phyloP scores from a whole-genome alignment of 768 basidiomycete species.

The Lenzites betulinus region DNA sequence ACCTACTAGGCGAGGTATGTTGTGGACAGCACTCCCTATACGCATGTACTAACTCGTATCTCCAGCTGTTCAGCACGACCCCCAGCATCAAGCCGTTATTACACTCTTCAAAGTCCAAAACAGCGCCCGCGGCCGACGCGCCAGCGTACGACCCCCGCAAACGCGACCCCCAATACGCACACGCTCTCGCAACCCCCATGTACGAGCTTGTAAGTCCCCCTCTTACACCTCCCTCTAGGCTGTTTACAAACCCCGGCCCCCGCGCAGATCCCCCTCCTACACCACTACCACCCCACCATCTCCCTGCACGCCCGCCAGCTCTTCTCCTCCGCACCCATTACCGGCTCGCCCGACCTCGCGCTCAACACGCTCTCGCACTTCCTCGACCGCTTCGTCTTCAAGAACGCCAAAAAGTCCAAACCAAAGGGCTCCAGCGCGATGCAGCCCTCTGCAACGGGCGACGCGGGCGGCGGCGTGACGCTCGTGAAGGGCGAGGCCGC shows the following conservation, averaged over 20 bases:
- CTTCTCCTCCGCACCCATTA: constrained; percentile 68
- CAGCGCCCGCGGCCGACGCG: constrained; percentile 4
- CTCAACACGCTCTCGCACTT: constrained; percentile 94
- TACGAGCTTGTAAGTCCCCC: constrained; percentile 80
- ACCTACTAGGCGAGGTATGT: constrained; percentile 83
- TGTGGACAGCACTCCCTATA: background rate
- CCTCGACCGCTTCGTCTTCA: constrained; percentile 96
- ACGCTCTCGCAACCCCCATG: constrained; percentile 75
- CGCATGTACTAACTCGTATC: background rate
- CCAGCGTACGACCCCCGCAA: constrained; percentile 80
- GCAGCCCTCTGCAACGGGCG: constrained; percentile 97
- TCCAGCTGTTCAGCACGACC: constrained; percentile 52
- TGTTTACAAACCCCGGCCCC: constrained; percentile 27
- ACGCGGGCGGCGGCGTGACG: constrained; percentile 65
- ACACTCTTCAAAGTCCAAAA: constrained; percentile 24
- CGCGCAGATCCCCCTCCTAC: constrained; percentile 64
- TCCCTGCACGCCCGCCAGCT: constrained; percentile 86
- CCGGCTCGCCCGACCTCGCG: constrained; percentile 84
- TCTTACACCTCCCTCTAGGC: background rate
- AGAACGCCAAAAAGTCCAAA: constrained; percentile 81
- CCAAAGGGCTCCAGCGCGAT: constrained; percentile 86
- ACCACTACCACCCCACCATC: constrained; percentile 91
- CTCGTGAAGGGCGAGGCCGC: constrained; percentile 58
- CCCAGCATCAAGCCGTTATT: constrained; percentile 50
- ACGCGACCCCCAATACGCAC: constrained; percentile 85